A percentile compares a stretch with the other conserved stretches of the same genome.
Evolutionary conservation across 2,329 filamentous ascomycete genomes (phyloP).

Genomic region (Pyrenophora tritici-repentis): DNA sequence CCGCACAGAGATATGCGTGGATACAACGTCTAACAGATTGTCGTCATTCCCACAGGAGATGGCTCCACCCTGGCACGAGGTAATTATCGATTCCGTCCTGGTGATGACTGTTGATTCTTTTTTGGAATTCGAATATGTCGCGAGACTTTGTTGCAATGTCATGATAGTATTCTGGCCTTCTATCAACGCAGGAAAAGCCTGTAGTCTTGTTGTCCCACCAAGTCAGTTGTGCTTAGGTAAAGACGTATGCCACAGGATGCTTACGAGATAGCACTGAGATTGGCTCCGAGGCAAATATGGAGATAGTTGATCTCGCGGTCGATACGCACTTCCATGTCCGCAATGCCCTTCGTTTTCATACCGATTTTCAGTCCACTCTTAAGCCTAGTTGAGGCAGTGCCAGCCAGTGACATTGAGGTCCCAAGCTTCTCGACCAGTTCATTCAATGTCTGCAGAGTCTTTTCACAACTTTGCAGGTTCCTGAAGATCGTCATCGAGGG

Average conservation of each 20-base stretch:
- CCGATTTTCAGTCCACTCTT: constrained; percentile 11
- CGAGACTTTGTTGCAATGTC: not conserved
- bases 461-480: constrained; percentile 16
- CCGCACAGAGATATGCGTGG: not conserved
- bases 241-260: not conserved
- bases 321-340: constrained; percentile 10
- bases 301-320: constrained; percentile 13
- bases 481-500: constrained; percentile 17
- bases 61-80: no score
- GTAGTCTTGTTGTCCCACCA: not conserved
- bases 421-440: not conserved
- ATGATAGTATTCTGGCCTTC: not conserved
- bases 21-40: not conserved
- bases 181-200: not conserved
- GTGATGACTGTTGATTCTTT: not conserved
- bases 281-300: constrained; percentile 5
- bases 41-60: not conserved
- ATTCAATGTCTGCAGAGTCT: constrained; percentile 7
- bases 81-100: no score
- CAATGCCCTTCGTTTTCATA: constrained; percentile 16
- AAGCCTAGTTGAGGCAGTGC: not conserved
- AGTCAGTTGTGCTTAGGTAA: not conserved
- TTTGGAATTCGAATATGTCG: not conserved
- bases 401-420: not conserved
- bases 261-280: constrained; percentile 15